Evolutionary conservation across 352 stramenopile genomes (phyloP).

Genomic region (Ophiocytium majus): DNA sequence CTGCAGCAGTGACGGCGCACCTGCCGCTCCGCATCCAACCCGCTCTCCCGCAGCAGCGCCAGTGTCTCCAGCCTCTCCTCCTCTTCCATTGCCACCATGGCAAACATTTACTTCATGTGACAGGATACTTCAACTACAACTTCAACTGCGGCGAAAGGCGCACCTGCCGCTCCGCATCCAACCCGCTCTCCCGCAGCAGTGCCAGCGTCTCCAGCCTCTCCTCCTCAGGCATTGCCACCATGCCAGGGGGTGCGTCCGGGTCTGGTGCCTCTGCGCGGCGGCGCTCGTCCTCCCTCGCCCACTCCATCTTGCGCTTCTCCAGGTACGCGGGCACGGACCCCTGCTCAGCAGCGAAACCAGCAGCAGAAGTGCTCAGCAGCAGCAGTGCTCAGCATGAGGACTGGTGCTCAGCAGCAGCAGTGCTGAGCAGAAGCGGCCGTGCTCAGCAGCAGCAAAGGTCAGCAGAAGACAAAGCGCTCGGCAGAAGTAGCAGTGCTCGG

Average conservation of each 20-base stretch:
- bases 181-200: constrained; percentile 66
- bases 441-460: no score
- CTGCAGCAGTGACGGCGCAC: background rate
- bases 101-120: background rate
- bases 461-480: no score
- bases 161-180: constrained; percentile 59
- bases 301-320: constrained; percentile 60
- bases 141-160: no score
- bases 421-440: no score
- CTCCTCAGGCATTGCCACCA: constrained; percentile 74
- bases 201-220: constrained; percentile 69
- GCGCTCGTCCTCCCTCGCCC: constrained; percentile 76
- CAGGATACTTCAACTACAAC: background rate
- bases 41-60: constrained; percentile 64
- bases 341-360: no score
- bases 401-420: no score
- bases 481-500: no score
- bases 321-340: constrained; percentile 51
- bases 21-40: constrained; percentile 62
- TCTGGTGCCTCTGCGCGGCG: constrained; percentile 68
- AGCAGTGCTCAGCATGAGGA: no score
- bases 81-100: background rate
- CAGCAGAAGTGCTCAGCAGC: no score
- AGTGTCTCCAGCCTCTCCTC: constrained; percentile 64
- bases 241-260: constrained; percentile 76